Conservation (phyloP, 306 rosid genomes). For the Morella rubra region DNA sequence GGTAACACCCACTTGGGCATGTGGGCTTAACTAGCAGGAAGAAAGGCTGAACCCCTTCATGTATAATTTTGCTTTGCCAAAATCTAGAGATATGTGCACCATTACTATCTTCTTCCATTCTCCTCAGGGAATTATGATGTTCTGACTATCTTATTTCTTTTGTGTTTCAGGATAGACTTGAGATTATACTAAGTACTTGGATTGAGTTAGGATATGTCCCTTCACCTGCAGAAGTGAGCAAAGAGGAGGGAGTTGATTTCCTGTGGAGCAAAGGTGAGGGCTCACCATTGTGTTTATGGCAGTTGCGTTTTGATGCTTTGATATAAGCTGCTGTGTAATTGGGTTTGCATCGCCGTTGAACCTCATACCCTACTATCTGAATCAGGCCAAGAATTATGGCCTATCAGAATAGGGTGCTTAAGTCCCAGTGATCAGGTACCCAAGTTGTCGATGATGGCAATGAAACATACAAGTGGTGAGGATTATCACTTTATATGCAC, state of each 20-base stretch:
- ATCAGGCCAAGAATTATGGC: slow-evolving; percentile 63
- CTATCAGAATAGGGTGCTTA: slow-evolving; percentile 82
- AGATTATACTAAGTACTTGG: slow-evolving; percentile 77
- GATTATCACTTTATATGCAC: slow-evolving; percentile 66
- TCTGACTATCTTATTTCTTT: neutral
- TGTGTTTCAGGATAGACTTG: slow-evolving; percentile 83
- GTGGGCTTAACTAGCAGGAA: neutral
- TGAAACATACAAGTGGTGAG: slow-evolving; percentile 46
- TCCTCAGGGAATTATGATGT: neutral
- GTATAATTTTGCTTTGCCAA: neutral
- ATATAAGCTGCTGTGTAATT: neutral
- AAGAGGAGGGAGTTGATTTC: slow-evolving; percentile 69
- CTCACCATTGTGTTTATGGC: slow-evolving; percentile 4
- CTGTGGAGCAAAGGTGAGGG: slow-evolving; percentile 59
- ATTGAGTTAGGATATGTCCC: slow-evolving; percentile 69
- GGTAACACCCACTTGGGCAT: neutral
- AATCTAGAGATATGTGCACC: neutral
- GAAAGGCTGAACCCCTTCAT: neutral
- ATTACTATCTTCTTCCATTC: neutral
- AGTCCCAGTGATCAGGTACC: slow-evolving; percentile 57
- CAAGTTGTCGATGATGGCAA: slow-evolving; percentile 60
- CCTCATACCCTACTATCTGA: slow-evolving; percentile 26
- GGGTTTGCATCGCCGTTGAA: slow-evolving; percentile 1
- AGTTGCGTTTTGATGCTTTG: slow-evolving; percentile 16
- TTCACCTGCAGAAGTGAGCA: slow-evolving; percentile 83